Percentiles rank a stretch among this genome's conserved stretches.
phyloP scores from a whole-genome alignment of 1,139 yeast species.

The Yamadazyma atmosphaerica region DNA sequence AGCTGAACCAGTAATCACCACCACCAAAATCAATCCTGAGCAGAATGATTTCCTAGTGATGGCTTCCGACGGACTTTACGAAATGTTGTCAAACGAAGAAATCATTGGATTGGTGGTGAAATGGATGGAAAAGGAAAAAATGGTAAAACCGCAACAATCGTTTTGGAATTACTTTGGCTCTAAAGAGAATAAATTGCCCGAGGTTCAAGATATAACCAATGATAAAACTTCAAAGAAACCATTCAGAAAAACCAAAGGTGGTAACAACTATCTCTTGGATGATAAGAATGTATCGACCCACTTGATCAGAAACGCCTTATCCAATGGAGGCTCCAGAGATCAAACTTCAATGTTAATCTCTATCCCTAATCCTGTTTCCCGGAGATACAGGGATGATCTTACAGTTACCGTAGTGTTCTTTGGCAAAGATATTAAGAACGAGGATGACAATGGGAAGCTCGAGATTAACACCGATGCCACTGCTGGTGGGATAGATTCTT shows the following conservation, averaged over 20 bases:
- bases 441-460: constrained; percentile 48
- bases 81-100: constrained; percentile 88
- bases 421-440: constrained; percentile 53
- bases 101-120: constrained; percentile 88
- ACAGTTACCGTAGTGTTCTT: constrained; percentile 96
- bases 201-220: constrained; percentile 60
- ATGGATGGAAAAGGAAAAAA: constrained; percentile 84
- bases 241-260: constrained; percentile 41
- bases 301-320: constrained; percentile 87
- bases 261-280: constrained; percentile 52
- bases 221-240: constrained; percentile 51
- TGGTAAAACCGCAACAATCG: constrained; percentile 55
- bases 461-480: constrained; percentile 60
- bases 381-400: constrained; percentile 91
- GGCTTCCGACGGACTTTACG: constrained; percentile 95
- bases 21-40: constrained; percentile 70
- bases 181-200: constrained; percentile 57
- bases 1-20: constrained; percentile 90
- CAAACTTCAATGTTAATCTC: constrained; percentile 86
- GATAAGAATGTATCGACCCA: constrained; percentile 93
- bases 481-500: constrained; percentile 50
- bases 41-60: constrained; percentile 84
- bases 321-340: constrained; percentile 83
- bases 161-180: constrained; percentile 50
- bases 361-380: constrained; percentile 90